Percentiles rank a stretch among this genome's conserved stretches.
Conservation (phyloP, 139 green algal genomes). For the Coelastrella sp. region DNA sequence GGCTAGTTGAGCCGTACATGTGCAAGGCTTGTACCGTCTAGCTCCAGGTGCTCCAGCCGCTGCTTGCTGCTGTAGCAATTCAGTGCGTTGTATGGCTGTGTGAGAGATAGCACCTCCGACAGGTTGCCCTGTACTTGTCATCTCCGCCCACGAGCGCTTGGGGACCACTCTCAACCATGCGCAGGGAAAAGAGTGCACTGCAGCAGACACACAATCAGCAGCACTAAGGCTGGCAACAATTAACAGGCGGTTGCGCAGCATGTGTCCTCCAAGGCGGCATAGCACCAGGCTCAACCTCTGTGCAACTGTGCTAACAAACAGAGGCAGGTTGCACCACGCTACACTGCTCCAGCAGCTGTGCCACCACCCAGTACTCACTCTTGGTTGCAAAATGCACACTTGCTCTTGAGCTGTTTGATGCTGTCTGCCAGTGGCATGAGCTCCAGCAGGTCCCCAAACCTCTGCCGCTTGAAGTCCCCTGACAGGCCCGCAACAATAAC, state of each 20-base stretch:
- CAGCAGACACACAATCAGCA: background rate
- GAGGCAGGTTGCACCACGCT: background rate
- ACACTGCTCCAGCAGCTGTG: background rate
- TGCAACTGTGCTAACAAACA: no score
- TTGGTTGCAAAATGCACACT: constrained; percentile 73
- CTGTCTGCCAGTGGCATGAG: constrained; percentile 82
- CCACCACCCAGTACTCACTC: background rate
- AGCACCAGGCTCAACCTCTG: no score
- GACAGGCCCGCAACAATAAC: constrained; percentile 76
- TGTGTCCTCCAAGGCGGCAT: background rate
- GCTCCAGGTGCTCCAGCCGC: no score
- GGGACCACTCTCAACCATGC: constrained; percentile 3
- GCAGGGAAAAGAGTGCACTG: constrained; percentile 48
- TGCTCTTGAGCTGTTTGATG: constrained; percentile 78
- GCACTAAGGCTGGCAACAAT: background rate
- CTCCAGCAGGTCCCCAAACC: constrained; percentile 65
- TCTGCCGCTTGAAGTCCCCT: constrained; percentile 38
- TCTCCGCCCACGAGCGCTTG: constrained; percentile 52
- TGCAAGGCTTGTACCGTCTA: no score
- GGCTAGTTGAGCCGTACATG: no score
- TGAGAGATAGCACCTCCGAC: constrained; percentile 44
- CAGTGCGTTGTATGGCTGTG: background rate
- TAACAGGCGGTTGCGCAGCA: background rate
- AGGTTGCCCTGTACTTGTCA: constrained; percentile 51
- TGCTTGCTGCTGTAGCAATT: no score